These are phyloP conservation scores for Thraustochytrium sp. DNA, from an alignment of 352 stramenopile species.

Conservation along the genomic window DNA sequence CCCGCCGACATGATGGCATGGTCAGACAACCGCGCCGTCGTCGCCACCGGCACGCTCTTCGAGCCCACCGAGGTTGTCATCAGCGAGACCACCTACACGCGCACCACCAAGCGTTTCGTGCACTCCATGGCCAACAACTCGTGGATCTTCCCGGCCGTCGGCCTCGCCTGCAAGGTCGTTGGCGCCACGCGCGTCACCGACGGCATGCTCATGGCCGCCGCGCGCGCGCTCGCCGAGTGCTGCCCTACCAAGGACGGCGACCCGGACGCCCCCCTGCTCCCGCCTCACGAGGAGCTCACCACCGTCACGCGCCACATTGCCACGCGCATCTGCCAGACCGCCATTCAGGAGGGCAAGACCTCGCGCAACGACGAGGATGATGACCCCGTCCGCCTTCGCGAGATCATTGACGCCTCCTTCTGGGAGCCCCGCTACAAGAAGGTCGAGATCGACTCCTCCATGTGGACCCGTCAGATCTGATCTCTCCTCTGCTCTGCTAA, in stretches of 20 bases:
- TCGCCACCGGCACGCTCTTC: conserved; percentile 90
- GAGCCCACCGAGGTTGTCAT: conserved; percentile 68
- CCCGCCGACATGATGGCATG: conserved; percentile 90
- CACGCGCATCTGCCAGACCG: neutral
- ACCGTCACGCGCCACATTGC: neutral
- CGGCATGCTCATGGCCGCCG: conserved; percentile 56
- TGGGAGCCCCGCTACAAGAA: conserved; percentile 36
- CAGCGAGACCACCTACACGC: conserved; percentile 47
- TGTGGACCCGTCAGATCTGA: conserved; percentile 38
- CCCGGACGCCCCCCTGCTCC: conserved; percentile 8
- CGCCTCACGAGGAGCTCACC: neutral
- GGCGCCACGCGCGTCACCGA: conserved; percentile 66
- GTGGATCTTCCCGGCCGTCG: conserved; percentile 94
- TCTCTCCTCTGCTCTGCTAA: too few relatives aligned
- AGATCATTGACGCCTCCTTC: conserved; percentile 6
- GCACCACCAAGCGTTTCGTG: conserved; percentile 55
- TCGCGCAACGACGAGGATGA: neutral
- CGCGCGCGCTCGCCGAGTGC: conserved; percentile 48
- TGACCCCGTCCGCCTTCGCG: neutral
- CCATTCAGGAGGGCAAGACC: conserved; percentile 23
- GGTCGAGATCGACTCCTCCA: conserved; percentile 31
- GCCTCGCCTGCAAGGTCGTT: conserved; percentile 79
- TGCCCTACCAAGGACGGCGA: neutral
- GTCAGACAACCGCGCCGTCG: conserved; percentile 88
- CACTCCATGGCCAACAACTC: conserved; percentile 88